A percentile compares a stretch with the other conserved stretches of the same genome.
Conservation (phyloP, 805 yeast genomes). For the Tetrapisispora fleetii region DNA sequence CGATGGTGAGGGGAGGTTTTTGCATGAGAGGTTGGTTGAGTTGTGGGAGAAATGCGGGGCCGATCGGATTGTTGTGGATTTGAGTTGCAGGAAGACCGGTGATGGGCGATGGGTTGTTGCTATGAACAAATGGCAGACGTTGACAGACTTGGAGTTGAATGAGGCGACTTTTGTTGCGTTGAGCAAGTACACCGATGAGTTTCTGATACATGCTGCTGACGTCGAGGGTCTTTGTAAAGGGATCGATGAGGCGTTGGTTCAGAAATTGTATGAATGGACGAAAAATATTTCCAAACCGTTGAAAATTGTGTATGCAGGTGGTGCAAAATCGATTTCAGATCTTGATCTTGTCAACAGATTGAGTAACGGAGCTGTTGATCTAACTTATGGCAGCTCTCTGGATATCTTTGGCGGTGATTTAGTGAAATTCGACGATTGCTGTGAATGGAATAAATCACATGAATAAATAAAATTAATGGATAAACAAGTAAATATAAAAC, state of each 20-base stretch:
- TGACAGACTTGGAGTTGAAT: constrained; percentile 56
- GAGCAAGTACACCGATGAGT: constrained; percentile 67
- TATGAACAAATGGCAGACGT: constrained; percentile 93
- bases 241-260: constrained; percentile 72
- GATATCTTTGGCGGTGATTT: constrained; percentile 89
- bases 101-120: constrained; percentile 75
- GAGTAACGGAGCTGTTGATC: constrained; percentile 76
- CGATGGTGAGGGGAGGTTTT: constrained; percentile 37
- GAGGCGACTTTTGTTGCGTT: constrained; percentile 44
- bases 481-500: neutral
- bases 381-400: constrained; percentile 86
- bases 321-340: constrained; percentile 71
- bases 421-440: constrained; percentile 68
- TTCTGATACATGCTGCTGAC: constrained; percentile 94
- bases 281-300: constrained; percentile 32
- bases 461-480: constrained; percentile 3
- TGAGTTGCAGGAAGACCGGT: constrained; percentile 59
- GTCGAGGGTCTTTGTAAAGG: constrained; percentile 96
- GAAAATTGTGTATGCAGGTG: constrained; percentile 93
- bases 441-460: constrained; percentile 51
- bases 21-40: constrained; percentile 39
- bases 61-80: constrained; percentile 67
- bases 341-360: constrained; percentile 52
- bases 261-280: constrained; percentile 68
- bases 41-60: constrained; percentile 53